These are phyloP conservation scores for Sphagnurus paluster DNA, from an alignment of 1,284 basidiomycete genomes.

Conservation along the genomic window DNA sequence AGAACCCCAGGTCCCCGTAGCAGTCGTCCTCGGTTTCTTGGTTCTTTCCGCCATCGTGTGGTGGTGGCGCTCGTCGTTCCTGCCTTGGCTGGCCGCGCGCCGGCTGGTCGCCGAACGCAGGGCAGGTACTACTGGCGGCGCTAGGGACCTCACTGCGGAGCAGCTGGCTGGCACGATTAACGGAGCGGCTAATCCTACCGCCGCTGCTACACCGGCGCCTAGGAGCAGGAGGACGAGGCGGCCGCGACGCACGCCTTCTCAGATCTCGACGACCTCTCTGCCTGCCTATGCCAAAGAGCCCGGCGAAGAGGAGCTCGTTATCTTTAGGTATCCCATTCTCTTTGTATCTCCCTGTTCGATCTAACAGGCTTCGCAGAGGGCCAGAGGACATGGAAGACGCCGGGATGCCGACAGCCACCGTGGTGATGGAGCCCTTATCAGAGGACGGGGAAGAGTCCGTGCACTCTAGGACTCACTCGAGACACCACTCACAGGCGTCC, in stretches of 20 bases:
- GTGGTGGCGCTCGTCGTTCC: slow-evolving; percentile 14
- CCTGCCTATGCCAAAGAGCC: slow-evolving; percentile 79
- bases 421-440: slow-evolving; percentile 34
- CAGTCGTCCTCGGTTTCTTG: slow-evolving; percentile 22
- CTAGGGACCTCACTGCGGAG: slow-evolving; percentile 43
- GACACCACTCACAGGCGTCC: slow-evolving; percentile 26
- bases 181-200: slow-evolving; percentile 19
- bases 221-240: slow-evolving; percentile 45
- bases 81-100: slow-evolving; percentile 17
- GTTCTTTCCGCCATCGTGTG: slow-evolving; percentile 15
- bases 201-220: slow-evolving; percentile 23
- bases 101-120: slow-evolving; percentile 13
- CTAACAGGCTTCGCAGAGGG: slow-evolving; percentile 28
- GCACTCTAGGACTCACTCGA: slow-evolving; percentile 25
- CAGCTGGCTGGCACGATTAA: slow-evolving; percentile 42
- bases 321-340: slow-evolving; percentile 51
- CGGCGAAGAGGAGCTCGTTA: slow-evolving; percentile 75
- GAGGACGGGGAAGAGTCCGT: slow-evolving; percentile 32
- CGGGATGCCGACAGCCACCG: slow-evolving; percentile 31
- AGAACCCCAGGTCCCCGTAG: slow-evolving; percentile 23
- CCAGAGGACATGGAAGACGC: slow-evolving; percentile 44
- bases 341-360: background rate
- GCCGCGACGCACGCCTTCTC: slow-evolving; percentile 51
- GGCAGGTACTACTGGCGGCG: slow-evolving; percentile 4
- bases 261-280: slow-evolving; percentile 71